Base-by-base conservation (phyloP, 164 flowering plant genomes). In the Chimonanthus praecox region DNA sequence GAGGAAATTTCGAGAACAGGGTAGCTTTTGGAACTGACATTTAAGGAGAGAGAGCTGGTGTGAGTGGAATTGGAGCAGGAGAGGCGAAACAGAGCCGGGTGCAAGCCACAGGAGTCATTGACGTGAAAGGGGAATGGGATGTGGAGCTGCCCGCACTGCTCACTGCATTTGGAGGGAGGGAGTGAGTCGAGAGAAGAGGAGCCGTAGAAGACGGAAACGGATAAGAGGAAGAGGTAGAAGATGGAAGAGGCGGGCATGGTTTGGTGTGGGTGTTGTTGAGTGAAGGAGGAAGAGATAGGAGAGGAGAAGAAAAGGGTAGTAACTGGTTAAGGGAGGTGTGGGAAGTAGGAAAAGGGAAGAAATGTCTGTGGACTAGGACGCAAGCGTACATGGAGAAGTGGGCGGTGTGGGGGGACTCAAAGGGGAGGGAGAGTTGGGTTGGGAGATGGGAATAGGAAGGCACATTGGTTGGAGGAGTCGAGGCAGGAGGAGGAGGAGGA, bases 81-180 rank as follows among this genome's bases (percentile, higher is more conserved):
- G 50, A 92, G 88, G 43, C 67, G 80, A 61, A 88, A 92, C 7
- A 69, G 60, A 10, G 7, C 3, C 7, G 83, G 78, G 33, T 58
- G 46, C 8, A 80, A 69, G 70, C 72, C 44, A 74, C 84, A 82
- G 60, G 85, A 77, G 20, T 58, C 44, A 77, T 84, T 87, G 64
- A 90, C 15, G 80, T 83, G 78, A 64, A 90, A 92, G 4, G 97
- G 97, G 66, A 87, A 88, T 2, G 91, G 85, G 60, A 92, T 74
- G 18, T 72, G 73, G 18, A 86, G 9, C 16, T 49, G 69, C 3
- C 93, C 94, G 65, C 97, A 92, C 70, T 46, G 77, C 45, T 85
- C 90, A 63, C 78, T 69, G 79, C 86, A 80, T 45, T 72, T 78
- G 15, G 73, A 76, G 3, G 79, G 79, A 64, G 77, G 51, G 46